Evolutionary conservation across 208 protist genomes (phyloP).

Genomic region (Tetramitus jugosus): DNA sequence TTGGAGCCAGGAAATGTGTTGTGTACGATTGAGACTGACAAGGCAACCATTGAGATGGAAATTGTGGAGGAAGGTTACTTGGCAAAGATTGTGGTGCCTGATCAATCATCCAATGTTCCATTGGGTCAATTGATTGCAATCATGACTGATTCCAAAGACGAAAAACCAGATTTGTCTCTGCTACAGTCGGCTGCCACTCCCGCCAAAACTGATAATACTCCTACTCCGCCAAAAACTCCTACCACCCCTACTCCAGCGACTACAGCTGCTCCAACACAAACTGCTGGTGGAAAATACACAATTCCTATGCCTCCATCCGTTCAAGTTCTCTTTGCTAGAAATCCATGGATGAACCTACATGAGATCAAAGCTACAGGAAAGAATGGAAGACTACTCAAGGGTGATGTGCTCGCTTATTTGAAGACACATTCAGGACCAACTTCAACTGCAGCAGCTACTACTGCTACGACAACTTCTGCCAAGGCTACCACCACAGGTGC

Average conservation of each 20-base stretch:
- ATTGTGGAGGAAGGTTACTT: slow-evolving; percentile 52
- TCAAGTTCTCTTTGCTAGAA: background rate
- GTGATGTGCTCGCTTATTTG: background rate
- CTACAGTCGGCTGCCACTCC: too few relatives aligned
- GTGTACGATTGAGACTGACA: slow-evolving; percentile 62
- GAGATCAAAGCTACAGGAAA: background rate
- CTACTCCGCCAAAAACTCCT: too few relatives aligned
- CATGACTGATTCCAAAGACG: background rate
- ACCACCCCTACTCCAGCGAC: too few relatives aligned
- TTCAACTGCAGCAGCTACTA: background rate
- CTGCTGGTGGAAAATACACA: too few relatives aligned
- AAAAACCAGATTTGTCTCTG: too few relatives aligned
- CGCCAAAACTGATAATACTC: too few relatives aligned
- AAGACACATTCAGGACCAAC: background rate
- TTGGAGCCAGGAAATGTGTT: slow-evolving; percentile 52
- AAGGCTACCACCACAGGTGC: background rate
- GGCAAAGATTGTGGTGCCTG: slow-evolving; percentile 55
- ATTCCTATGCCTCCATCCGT: background rate
- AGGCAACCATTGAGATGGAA: slow-evolving; percentile 65
- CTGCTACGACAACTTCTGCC: background rate
- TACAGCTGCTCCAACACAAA: too few relatives aligned
- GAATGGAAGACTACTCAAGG: background rate
- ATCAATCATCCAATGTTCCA: slow-evolving; percentile 37
- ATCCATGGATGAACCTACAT: background rate
- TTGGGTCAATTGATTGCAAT: slow-evolving; percentile 30